A percentile compares a stretch with the other conserved stretches of the same genome.
phyloP scores from a whole-genome alignment of 164 flowering plant genomes.

The Chimonanthus salicifolius region DNA sequence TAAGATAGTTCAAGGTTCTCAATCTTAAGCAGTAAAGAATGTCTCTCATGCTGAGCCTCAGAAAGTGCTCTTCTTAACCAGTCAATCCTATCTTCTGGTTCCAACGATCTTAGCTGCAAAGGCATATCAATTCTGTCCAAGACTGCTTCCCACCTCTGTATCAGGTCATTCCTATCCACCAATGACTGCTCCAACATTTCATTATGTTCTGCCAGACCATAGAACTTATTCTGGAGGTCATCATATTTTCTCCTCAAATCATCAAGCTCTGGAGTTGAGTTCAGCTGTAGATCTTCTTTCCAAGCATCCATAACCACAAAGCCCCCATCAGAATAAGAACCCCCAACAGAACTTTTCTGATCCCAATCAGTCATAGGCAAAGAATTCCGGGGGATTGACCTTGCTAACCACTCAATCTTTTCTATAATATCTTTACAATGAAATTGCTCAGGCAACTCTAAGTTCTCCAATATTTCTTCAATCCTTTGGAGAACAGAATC shows the following conservation, averaged over 20 bases:
- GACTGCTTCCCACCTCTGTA: constrained; percentile 88
- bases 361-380: constrained; percentile 60
- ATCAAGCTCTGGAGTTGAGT: constrained; percentile 36
- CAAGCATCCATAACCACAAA: constrained; percentile 54
- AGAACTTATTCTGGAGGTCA: constrained; percentile 76
- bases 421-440: constrained; percentile 76
- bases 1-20: constrained; percentile 52
- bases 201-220: constrained; percentile 92
- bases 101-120: constrained; percentile 61
- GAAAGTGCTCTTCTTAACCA: constrained; percentile 73
- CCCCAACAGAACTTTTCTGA: constrained; percentile 60
- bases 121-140: constrained; percentile 72
- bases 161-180: constrained; percentile 80
- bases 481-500: constrained; percentile 93
- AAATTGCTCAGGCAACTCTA: constrained; percentile 90
- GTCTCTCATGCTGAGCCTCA: constrained; percentile 51
- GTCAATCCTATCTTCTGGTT: constrained; percentile 76
- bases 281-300: constrained; percentile 53
- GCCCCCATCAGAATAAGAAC: constrained; percentile 65
- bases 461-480: constrained; percentile 89
- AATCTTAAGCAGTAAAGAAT: constrained; percentile 51
- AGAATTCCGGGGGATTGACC: constrained; percentile 54
- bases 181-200: constrained; percentile 98
- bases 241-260: constrained; percentile 71
- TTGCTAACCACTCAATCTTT: constrained; percentile 86